Percentiles rank a stretch among this genome's conserved stretches.
These are phyloP conservation scores for Tinospora cordifolia DNA, from an alignment of 164 flowering plant species.

Conservation along the genomic window DNA sequence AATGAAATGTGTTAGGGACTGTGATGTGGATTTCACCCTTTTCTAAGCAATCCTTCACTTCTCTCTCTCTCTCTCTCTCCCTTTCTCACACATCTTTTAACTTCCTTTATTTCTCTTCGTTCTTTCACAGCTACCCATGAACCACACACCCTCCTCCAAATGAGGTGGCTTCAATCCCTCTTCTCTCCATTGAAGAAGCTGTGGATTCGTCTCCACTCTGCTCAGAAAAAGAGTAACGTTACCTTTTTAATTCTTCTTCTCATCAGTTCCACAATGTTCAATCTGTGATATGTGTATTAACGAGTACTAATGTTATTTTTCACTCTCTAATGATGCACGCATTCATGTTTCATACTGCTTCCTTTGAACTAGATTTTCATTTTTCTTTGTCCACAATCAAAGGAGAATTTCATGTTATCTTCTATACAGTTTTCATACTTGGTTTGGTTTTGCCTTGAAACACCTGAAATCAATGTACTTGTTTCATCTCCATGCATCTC, in stretches of 20 bases:
- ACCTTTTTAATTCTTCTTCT: background rate
- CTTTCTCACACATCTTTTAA: slow-evolving; percentile 7
- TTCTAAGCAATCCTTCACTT: slow-evolving; percentile 45
- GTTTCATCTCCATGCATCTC: background rate
- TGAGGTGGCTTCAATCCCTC: slow-evolving; percentile 62
- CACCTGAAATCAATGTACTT: background rate
- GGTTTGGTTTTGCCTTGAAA: background rate
- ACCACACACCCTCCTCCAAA: slow-evolving; percentile 18
- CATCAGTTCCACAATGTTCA: too few species aligned
- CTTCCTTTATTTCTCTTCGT: slow-evolving; percentile 6
- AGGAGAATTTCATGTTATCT: too few species aligned
- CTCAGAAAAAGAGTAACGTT: slow-evolving; percentile 32
- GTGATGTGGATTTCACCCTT: slow-evolving; percentile 38
- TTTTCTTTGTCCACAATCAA: too few species aligned
- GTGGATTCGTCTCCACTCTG: slow-evolving; percentile 42
- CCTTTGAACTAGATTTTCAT: background rate
- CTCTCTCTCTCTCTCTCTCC: slow-evolving; percentile 12
- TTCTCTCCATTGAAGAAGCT: slow-evolving; percentile 58
- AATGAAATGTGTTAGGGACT: slow-evolving; percentile 21
- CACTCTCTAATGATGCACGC: background rate
- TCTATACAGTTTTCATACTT: background rate
- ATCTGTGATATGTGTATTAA: too few species aligned
- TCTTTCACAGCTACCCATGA: slow-evolving; percentile 7
- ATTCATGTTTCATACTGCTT: background rate
- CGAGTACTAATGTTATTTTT: too few species aligned